These are phyloP conservation scores for Hyphodiscus sp. DNA, from an alignment of 2,329 filamentous ascomycete species.

Conservation along the genomic window DNA sequence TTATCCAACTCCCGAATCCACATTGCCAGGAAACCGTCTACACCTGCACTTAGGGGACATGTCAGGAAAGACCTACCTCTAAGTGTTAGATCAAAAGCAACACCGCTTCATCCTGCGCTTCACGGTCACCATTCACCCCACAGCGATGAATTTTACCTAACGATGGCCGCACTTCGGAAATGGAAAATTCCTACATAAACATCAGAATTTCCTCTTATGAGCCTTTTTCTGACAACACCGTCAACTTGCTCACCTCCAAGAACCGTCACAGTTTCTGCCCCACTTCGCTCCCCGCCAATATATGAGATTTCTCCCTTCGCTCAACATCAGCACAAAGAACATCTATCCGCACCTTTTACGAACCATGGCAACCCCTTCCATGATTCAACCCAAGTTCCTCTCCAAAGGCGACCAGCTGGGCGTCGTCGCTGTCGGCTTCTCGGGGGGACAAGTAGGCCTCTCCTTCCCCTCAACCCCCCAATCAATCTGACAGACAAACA, in stretches of 20 bases:
- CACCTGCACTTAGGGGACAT: conserved; percentile 21
- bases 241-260: neutral
- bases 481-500: conserved; percentile 32
- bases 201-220: neutral
- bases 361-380: conserved; percentile 29
- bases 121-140: conserved; percentile 3
- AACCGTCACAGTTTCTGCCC: neutral
- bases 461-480: conserved; percentile 2
- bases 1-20: conserved; percentile 17
- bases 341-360: neutral
- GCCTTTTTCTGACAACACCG: neutral
- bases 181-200: neutral
- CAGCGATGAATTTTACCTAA: neutral
- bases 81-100: conserved; percentile 8
- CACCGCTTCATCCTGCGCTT: conserved; percentile 11
- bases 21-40: conserved; percentile 10
- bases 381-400: conserved; percentile 61
- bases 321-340: neutral
- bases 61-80: conserved; percentile 8
- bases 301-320: neutral
- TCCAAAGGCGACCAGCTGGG: conserved; percentile 73
- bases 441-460: conserved; percentile 76
- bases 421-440: conserved; percentile 92
- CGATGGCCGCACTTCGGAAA: neutral
- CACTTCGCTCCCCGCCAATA: neutral